A percentile compares a stretch with the other conserved stretches of the same genome.
These are phyloP conservation scores for Petunia hybrid DNA, from an alignment of 305 asterid species.

Conservation along the genomic window DNA sequence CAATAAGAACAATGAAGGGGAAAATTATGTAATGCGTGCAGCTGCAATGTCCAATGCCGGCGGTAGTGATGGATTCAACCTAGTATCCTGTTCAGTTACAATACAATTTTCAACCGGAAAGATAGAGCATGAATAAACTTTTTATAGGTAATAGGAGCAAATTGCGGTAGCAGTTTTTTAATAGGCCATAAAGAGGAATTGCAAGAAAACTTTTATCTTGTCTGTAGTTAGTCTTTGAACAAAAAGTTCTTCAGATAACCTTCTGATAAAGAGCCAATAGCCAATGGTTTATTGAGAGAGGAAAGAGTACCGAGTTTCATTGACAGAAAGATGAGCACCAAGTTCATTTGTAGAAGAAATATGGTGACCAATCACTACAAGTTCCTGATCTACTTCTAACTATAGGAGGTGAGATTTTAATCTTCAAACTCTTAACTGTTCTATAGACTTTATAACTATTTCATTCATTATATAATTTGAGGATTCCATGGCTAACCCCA, in stretches of 20 bases:
- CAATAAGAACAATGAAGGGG: background rate
- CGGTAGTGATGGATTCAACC: background rate
- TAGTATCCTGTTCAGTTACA: conserved; percentile 11
- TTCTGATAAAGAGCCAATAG: background rate
- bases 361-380: background rate
- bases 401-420: background rate
- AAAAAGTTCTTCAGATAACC: too few species aligned
- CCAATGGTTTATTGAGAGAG: background rate
- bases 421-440: background rate
- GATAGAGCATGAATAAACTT: background rate
- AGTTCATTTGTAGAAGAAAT: background rate
- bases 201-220: conserved; percentile 5
- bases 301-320: background rate
- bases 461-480: conserved; percentile 2
- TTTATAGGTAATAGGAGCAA: background rate
- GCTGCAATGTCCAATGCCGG: conserved; percentile 6
- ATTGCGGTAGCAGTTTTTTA: background rate
- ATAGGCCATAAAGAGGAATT: conserved; percentile 6
- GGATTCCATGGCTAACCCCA: background rate
- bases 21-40: background rate
- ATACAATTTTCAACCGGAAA: background rate
- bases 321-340: too few species aligned
- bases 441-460: background rate
- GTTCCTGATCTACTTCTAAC: background rate
- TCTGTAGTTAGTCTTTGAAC: background rate